Percentiles rank a stretch among this genome's conserved stretches.
Conservation (phyloP, 345 rosid species). For the Euphorbia peplus region DNA sequence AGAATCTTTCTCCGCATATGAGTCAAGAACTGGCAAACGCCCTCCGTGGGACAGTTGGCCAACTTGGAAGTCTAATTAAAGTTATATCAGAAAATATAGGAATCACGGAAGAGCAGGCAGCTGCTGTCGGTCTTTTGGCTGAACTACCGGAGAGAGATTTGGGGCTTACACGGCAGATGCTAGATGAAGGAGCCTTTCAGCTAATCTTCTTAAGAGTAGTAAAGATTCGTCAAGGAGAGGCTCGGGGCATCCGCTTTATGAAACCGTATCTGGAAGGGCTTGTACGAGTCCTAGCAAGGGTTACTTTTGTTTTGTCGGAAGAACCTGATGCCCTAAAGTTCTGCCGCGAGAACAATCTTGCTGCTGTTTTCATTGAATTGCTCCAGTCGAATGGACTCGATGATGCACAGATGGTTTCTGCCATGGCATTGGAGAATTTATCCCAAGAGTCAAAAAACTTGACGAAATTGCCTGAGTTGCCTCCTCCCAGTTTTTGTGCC, state of each 20-base stretch:
- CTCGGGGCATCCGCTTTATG: constrained; percentile 66
- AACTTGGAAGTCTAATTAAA: constrained; percentile 65
- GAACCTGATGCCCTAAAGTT: constrained; percentile 60
- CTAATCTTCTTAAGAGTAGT: constrained; percentile 48
- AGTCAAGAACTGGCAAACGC: constrained; percentile 78
- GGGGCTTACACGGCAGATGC: constrained; percentile 82
- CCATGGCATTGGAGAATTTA: constrained; percentile 83
- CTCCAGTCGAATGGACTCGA: constrained; percentile 74
- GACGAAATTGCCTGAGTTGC: constrained; percentile 71
- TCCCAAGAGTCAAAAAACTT: constrained; percentile 75
- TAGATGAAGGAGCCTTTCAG: constrained; percentile 69
- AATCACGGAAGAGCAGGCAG: constrained; percentile 88
- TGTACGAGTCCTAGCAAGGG: constrained; percentile 66
- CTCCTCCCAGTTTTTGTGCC: constrained; percentile 51
- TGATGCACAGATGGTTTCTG: constrained; percentile 74
- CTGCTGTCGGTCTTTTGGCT: constrained; percentile 84
- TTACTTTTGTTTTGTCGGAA: constrained; percentile 69
- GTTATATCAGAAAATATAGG: constrained; percentile 65
- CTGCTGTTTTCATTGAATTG: constrained; percentile 64
- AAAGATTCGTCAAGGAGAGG: constrained; percentile 67
- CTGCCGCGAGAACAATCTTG: constrained; percentile 62
- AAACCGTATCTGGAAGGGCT: constrained; percentile 81
- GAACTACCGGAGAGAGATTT: constrained; percentile 94
- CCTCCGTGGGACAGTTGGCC: constrained; percentile 75
- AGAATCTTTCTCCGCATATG: constrained; percentile 76